Conservation (phyloP, 768 basidiomycete species). For the Paxillus rubicundulus region DNA sequence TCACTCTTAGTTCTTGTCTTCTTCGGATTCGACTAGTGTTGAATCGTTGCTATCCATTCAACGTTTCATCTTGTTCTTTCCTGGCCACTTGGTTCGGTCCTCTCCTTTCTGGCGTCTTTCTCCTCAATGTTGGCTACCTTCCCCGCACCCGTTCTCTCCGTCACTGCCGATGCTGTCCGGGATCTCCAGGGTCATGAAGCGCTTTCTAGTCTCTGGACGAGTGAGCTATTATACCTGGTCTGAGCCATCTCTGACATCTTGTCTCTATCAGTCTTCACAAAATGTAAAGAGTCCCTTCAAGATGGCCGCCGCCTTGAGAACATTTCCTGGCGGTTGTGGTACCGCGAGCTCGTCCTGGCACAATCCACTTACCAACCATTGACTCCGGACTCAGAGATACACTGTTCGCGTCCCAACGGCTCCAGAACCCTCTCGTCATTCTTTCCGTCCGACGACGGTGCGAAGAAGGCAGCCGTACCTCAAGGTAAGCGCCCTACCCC, state of each 20-base stretch:
- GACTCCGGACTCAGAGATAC: constrained; percentile 27
- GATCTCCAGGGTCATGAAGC: constrained; percentile 70
- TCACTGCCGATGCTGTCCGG: constrained; percentile 62
- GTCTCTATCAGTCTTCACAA: constrained; percentile 65
- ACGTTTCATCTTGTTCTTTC: constrained; percentile 6
- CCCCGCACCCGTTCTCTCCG: constrained; percentile 63
- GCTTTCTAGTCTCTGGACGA: constrained; percentile 63
- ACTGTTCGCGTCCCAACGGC: constrained; percentile 13
- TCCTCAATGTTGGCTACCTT: constrained; percentile 48
- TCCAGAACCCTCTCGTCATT: constrained; percentile 23
- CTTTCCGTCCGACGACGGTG: constrained; percentile 23
- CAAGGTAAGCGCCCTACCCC: constrained; percentile 11
- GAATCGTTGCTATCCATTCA: constrained; percentile 16
- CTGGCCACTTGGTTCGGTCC: neutral
- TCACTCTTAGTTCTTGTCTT: constrained; percentile 9
- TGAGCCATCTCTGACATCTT: constrained; percentile 8
- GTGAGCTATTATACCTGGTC: constrained; percentile 38
- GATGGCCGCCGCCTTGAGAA: constrained; percentile 85
- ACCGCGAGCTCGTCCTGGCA: constrained; percentile 53
- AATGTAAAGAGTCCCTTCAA: constrained; percentile 74
- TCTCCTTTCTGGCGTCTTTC: constrained; percentile 10
- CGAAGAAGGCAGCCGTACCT: constrained; percentile 13
- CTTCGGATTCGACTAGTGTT: constrained; percentile 12
- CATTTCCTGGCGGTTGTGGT: constrained; percentile 85
- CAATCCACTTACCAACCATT: constrained; percentile 27